Evolutionary conservation across 2,329 filamentous ascomycete genomes (phyloP), one percentile per base, ranked within the genome.

Genomic region (Penicillium palitans): DNA sequence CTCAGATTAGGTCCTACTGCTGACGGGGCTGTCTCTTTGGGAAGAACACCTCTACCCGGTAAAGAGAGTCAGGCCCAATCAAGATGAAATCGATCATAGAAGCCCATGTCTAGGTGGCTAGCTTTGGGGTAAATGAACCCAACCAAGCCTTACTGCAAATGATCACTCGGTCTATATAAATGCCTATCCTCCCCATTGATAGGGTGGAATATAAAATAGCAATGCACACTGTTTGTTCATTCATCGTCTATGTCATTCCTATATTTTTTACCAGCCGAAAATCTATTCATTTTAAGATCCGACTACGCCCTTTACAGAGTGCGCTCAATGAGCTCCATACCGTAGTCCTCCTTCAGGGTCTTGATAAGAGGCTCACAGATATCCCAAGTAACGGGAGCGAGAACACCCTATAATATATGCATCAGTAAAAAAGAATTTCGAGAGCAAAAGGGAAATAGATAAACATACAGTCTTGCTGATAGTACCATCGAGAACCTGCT

Each of bases 321-420:
- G 84, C 90, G 89, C 81, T 91, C 88, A 66, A 83, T 84, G 78
- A 90, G 83, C 74, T 83, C 83, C 68, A 91, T 90, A 42, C 86
- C 88, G 67, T 91, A 90, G 70, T 91, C 85, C 75, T 90, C 86
- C 82, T 89, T 87, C 59, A 96, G 82, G 73, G 90, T 88, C 79
- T 88, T 85, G 78, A 93, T 87, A 67, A 96, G 78, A 39, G 90
- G 88, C 69, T 83, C 82, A 71, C 86, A 88, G 71, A 93, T 85
- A 70, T 88, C 85, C 60, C 83, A 81, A 68, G 79, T 87, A 84
- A 93, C 90, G 17, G 90, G 90, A 27, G 90, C 91, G 60, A 96
- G 77, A 52, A 95, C 81, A 74, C 89, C 89, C 79, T 74, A 52
- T 21, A 21, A 37, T 21, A 3, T 10, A 29, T 2, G 19, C 46